Conservation (phyloP, 164 flowering plant genomes). For the Platanus orientalis region DNA sequence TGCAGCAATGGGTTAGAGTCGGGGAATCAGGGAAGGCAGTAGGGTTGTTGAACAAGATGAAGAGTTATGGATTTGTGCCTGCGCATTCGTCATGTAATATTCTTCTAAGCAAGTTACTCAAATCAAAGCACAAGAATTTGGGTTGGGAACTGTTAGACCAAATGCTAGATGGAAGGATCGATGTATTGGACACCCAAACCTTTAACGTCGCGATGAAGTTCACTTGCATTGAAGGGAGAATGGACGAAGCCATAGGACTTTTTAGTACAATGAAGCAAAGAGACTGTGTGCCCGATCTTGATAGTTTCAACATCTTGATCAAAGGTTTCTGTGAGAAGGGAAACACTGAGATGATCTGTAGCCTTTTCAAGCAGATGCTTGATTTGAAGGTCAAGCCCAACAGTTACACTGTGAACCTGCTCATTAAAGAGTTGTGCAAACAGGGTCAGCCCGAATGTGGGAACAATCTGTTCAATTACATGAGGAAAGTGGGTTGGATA, state of each 20-base stretch:
- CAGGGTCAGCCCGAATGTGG: conserved; percentile 19
- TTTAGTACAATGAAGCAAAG: conserved; percentile 11
- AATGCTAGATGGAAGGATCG: conserved; percentile 13
- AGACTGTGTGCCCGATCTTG: conserved; percentile 15
- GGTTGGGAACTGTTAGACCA: conserved; percentile 16
- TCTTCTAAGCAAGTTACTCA: conserved; percentile 8
- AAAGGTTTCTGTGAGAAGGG: conserved; percentile 17
- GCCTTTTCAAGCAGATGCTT: conserved; percentile 18
- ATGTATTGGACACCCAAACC: conserved; percentile 13
- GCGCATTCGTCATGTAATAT: conserved; percentile 6
- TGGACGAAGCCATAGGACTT: conserved; percentile 11
- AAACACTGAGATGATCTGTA: conserved; percentile 14
- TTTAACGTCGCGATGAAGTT: conserved; percentile 17
- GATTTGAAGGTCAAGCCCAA: conserved; percentile 16
- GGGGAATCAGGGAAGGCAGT: conserved; percentile 7
- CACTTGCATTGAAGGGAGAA: conserved; percentile 13
- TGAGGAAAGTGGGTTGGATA: conserved; percentile 24
- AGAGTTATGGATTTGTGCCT: conserved; percentile 10
- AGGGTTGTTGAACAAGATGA: conserved; percentile 15
- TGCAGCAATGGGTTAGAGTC: conserved; percentile 21
- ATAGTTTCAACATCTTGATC: conserved; percentile 18
- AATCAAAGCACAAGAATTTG: conserved; percentile 4
- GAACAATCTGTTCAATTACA: conserved; percentile 18
- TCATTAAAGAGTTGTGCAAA: conserved; percentile 20
- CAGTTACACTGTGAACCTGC: conserved; percentile 16